Conservation (phyloP, 2,329 filamentous ascomycete species). For the Pseudofabraea citricarpa region DNA sequence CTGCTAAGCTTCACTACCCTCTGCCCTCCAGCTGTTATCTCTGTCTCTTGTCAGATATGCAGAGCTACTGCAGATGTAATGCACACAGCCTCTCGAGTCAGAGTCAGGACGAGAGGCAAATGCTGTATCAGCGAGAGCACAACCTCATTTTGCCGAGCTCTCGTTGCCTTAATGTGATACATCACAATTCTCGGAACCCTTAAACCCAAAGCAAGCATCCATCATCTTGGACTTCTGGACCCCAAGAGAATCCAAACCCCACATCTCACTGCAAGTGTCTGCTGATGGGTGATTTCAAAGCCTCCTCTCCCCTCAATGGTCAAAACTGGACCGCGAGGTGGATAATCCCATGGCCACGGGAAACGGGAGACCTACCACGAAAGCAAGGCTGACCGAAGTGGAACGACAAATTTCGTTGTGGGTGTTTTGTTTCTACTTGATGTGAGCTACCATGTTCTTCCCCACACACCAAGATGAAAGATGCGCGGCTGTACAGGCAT, state of each 20-base stretch:
- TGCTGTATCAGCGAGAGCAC: not conserved
- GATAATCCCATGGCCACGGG: too few relatives aligned
- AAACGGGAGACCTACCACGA: too few relatives aligned
- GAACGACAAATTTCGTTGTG: too few relatives aligned
- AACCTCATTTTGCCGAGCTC: not conserved
- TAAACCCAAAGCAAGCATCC: not conserved
- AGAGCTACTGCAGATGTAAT: not conserved
- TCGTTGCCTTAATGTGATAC: not conserved
- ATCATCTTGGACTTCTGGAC: not conserved
- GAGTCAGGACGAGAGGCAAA: not conserved
- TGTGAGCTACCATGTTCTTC: not conserved
- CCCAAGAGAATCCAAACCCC: not conserved
- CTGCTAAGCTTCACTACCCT: too few relatives aligned
- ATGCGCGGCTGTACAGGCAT: too few relatives aligned
- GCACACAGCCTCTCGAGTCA: not conserved
- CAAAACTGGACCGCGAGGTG: too few relatives aligned
- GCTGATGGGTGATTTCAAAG: too few relatives aligned
- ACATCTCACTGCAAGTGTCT: too few relatives aligned
- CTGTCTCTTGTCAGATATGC: not conserved
- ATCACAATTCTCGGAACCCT: not conserved
- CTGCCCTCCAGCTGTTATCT: too few relatives aligned
- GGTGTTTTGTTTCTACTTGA: not conserved
- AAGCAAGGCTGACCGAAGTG: too few relatives aligned
- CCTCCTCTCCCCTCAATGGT: too few relatives aligned
- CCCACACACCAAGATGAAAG: not conserved